Conservation (phyloP, 2,329 filamentous ascomycete genomes). For the Diplodia intermedia region DNA sequence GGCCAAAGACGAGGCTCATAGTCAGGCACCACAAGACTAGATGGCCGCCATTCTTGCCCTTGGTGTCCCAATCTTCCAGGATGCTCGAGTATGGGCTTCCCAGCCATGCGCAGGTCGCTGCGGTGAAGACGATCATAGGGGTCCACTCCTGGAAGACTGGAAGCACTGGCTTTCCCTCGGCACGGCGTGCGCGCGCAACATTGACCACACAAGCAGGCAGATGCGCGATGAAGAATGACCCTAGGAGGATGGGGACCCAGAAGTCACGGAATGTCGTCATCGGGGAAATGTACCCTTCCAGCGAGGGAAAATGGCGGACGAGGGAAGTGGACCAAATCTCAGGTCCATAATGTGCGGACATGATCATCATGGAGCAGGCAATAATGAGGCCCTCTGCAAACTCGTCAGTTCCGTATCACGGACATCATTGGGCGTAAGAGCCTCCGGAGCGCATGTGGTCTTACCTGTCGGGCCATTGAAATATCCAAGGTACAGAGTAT, state of each 20-base stretch:
- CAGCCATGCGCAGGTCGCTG: slow-evolving; percentile 80
- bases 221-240: slow-evolving; percentile 64
- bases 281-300: slow-evolving; percentile 66
- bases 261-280: slow-evolving; percentile 81
- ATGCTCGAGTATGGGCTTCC: slow-evolving; percentile 87
- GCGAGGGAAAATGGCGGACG: slow-evolving; percentile 57
- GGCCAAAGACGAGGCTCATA: slow-evolving; percentile 95
- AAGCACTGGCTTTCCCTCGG: slow-evolving; percentile 73
- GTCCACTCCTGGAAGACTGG: slow-evolving; percentile 94
- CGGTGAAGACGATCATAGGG: slow-evolving; percentile 82
- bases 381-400: slow-evolving; percentile 80
- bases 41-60: slow-evolving; percentile 64
- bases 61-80: slow-evolving; percentile 61
- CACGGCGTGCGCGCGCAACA: slow-evolving; percentile 77
- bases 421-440: background rate
- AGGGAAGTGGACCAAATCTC: slow-evolving; percentile 83
- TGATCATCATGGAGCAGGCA: slow-evolving; percentile 82
- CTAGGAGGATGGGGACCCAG: slow-evolving; percentile 71
- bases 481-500: slow-evolving; percentile 93
- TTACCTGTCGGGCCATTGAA: slow-evolving; percentile 88
- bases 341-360: slow-evolving; percentile 87
- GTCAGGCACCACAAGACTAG: slow-evolving; percentile 91
- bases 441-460: slow-evolving; percentile 2
- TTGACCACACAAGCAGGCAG: slow-evolving; percentile 90
- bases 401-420: slow-evolving; percentile 11